A percentile compares a stretch with the other conserved stretches of the same genome.
phyloP scores from a whole-genome alignment of 306 rosid genomes.

The Sindora glabra region DNA sequence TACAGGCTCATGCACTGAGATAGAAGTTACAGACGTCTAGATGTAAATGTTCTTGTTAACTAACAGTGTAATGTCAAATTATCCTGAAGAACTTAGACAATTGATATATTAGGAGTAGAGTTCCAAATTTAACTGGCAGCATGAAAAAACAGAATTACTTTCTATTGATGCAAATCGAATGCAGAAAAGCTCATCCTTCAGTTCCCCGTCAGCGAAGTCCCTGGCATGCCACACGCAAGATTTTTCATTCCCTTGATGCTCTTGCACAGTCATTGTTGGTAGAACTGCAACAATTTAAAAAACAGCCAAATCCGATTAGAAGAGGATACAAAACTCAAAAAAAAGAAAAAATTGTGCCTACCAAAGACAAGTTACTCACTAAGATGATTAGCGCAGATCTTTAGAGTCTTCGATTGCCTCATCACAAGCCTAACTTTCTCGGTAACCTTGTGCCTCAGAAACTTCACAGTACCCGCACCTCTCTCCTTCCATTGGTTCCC shows the following conservation, averaged over 20 bases:
- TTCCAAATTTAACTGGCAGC: not conserved
- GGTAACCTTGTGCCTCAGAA: conserved; percentile 63
- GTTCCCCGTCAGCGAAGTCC: conserved; percentile 93
- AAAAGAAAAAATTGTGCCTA: not conserved
- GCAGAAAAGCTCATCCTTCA: conserved; percentile 93
- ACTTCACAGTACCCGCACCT: conserved; percentile 85
- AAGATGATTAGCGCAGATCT: conserved; percentile 98
- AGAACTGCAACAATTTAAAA: conserved; percentile 38
- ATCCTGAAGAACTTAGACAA: not conserved
- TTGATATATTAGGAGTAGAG: not conserved
- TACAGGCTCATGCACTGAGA: no score
- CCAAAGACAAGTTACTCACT: conserved; percentile 29
- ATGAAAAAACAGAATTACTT: conserved; percentile 38
- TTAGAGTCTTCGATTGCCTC: conserved; percentile 97
- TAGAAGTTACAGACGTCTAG: no score
- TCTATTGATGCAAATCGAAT: conserved; percentile 90
- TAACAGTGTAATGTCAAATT: no score
- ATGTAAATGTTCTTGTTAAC: no score
- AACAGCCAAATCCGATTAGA: not conserved
- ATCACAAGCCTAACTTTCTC: conserved; percentile 89
- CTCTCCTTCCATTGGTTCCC: conserved; percentile 98
- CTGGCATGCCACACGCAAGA: conserved; percentile 96
- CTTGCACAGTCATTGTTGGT: conserved; percentile 70
- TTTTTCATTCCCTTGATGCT: conserved; percentile 94
- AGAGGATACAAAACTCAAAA: not conserved